These are phyloP conservation scores for Lactarius indigo DNA, from an alignment of 768 basidiomycete species.

Conservation along the genomic window DNA sequence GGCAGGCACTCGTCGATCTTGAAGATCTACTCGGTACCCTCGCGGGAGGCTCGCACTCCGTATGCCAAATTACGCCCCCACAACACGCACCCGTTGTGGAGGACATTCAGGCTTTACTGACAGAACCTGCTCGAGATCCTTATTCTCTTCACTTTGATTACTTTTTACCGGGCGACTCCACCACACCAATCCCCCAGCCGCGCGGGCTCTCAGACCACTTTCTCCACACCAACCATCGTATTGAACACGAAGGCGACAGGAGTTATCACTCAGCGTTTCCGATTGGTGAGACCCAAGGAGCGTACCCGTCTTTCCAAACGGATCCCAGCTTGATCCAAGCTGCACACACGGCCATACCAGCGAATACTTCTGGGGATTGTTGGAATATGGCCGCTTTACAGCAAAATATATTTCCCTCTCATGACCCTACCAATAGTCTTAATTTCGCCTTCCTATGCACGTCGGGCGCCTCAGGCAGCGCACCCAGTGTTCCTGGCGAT, in stretches of 20 bases:
- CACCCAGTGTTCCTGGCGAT: not conserved
- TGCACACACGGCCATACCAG: not conserved
- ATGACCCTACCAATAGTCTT: not conserved
- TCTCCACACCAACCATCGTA: not conserved
- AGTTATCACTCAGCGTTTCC: not conserved
- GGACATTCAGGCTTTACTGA: not conserved
- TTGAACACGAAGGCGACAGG: not conserved
- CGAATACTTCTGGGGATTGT: not conserved
- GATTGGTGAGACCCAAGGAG: not conserved
- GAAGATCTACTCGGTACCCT: not conserved
- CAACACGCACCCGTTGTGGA: not conserved
- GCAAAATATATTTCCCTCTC: not conserved
- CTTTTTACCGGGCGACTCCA: not conserved
- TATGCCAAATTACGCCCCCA: not conserved
- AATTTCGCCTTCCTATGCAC: not conserved
- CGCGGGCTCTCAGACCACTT: not conserved
- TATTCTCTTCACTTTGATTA: conserved; percentile 1
- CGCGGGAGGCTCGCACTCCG: not conserved
- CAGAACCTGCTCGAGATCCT: not conserved
- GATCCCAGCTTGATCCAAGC: not conserved
- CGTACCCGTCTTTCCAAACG: not conserved
- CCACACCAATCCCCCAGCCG: not conserved
- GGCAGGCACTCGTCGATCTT: not conserved
- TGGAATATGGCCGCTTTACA: not conserved
- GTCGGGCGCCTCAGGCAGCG: not conserved